These are phyloP conservation scores for Venturiaceae sp. DNA, from an alignment of 2,329 filamentous ascomycete species.

Conservation along the genomic window DNA sequence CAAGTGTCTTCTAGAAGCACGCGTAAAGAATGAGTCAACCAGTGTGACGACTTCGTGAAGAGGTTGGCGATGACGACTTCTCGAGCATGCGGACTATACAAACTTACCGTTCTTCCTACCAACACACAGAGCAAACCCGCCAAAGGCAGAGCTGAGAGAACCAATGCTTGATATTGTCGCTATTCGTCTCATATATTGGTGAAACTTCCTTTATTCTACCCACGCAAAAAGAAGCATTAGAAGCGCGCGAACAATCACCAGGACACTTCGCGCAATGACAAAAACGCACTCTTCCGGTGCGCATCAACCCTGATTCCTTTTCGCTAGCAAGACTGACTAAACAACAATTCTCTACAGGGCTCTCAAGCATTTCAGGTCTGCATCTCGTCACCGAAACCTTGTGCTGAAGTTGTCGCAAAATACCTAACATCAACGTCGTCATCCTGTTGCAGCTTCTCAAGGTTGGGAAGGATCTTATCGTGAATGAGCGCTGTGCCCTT, in stretches of 20 bases:
- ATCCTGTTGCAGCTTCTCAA: conserved; percentile 94
- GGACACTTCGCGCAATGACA: not conserved
- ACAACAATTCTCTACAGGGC: not conserved
- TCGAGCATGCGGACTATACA: not conserved
- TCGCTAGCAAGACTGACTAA: conserved; percentile 1
- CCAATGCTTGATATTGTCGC: not conserved
- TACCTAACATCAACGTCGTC: conserved; percentile 97
- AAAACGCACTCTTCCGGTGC: not conserved
- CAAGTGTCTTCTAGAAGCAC: not conserved
- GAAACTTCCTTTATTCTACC: not conserved
- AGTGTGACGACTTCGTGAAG: not conserved
- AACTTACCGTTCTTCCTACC: not conserved
- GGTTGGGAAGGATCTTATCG: conserved; percentile 74
- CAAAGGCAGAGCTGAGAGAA: not conserved
- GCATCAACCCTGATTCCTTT: not conserved
- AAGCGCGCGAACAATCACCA: not conserved
- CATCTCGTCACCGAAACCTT: conserved; percentile 13
- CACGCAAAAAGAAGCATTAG: not conserved
- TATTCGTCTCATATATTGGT: not conserved
- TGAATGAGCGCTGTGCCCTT: conserved; percentile 73
- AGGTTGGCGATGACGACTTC: not conserved
- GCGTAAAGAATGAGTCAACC: not conserved
- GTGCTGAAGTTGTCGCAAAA: conserved; percentile 86
- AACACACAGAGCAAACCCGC: not conserved
- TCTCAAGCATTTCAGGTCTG: not conserved